Base-by-base conservation (phyloP, 129 eudicot species). In the Oenanthe sinensis region DNA sequence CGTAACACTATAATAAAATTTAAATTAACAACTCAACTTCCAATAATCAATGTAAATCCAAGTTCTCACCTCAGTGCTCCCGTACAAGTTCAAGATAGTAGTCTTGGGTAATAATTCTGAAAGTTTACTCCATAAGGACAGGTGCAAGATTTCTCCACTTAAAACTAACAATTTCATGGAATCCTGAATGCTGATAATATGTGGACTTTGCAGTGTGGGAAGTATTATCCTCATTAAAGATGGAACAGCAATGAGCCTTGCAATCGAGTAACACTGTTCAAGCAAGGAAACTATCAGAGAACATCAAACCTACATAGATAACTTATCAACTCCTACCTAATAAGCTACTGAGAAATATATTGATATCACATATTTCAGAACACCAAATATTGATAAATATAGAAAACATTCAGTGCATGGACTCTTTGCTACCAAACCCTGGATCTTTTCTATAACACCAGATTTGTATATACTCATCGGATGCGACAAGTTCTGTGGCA, bases 21-120 rank as follows among this genome's bases (percentile, higher is more conserved):
- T 8, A 8, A 28, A 11, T 37, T 14, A 2, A 19, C 7, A 20
- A 16, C 55, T 6, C 33, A 68, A 37, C 36, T 12, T 40, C 44
- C 22, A 55, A 39, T 24, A 54, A 72, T 37, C 28, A 74, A 44
- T 45, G 79, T 19, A 75, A 72, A 75, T 85, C 81, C 82, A 81
- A 88, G 76, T 78, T 83, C 81, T 86, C 79, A 92, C 97, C 94
- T 95, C 98, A 49, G 98, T 95, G 82, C 96, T 90, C 30, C 98
- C 98, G 67, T 95, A 95, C 24, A 91, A 74, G 83, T 95, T 95
- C 88, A 95, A 88, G 81, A 95, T 85, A 65, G 82, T 22, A 40
- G 97, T 85, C 67, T 85, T 65, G 22, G 98, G 98, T 46, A 95
- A 87, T 82, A 88, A 79, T 84, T 84, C 85, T 49, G 86, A 46